phyloP scores from a whole-genome alignment of 2,329 filamentous ascomycete genomes.

The Neopestalotiopsis rosae region DNA sequence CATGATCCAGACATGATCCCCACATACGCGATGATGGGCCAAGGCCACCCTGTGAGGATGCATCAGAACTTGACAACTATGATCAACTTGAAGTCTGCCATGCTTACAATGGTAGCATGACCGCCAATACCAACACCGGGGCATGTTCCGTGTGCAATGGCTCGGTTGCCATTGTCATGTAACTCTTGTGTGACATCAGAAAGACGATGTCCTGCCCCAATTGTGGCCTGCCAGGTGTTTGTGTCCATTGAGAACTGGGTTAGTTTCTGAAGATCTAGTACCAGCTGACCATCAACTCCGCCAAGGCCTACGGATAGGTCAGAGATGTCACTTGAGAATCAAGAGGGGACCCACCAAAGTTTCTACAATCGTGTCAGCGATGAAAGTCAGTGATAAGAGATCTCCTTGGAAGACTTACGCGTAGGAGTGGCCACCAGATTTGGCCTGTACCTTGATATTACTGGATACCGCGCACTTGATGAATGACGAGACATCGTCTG shows the following conservation, averaged over 20 bases:
- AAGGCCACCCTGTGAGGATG: constrained; percentile 54
- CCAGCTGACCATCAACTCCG: constrained; percentile 54
- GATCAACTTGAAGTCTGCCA: neutral
- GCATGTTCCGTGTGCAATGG: constrained; percentile 65
- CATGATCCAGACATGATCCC: constrained; percentile 60
- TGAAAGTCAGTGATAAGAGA: neutral
- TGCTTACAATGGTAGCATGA: constrained; percentile 59
- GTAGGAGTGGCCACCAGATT: constrained; percentile 70
- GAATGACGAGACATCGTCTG: constrained; percentile 59
- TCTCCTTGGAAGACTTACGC: constrained; percentile 44
- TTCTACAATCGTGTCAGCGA: constrained; percentile 28
- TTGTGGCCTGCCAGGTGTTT: constrained; percentile 56
- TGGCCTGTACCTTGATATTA: constrained; percentile 62
- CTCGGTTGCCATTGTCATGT: constrained; percentile 57
- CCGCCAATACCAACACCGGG: constrained; percentile 64
- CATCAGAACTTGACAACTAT: neutral
- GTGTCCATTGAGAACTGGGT: constrained; percentile 58
- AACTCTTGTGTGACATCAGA: constrained; percentile 56
- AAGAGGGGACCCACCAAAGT: constrained; percentile 33
- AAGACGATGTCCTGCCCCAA: constrained; percentile 60
- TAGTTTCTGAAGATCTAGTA: constrained; percentile 60
- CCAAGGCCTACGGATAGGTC: constrained; percentile 45
- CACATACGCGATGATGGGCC: constrained; percentile 65
- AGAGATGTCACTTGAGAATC: neutral
- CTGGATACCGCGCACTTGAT: constrained; percentile 60